Evolutionary conservation across 2,329 filamentous ascomycete species (phyloP), one percentile per base, ranked within the genome.

Genomic region (Diaporthe velutina): DNA sequence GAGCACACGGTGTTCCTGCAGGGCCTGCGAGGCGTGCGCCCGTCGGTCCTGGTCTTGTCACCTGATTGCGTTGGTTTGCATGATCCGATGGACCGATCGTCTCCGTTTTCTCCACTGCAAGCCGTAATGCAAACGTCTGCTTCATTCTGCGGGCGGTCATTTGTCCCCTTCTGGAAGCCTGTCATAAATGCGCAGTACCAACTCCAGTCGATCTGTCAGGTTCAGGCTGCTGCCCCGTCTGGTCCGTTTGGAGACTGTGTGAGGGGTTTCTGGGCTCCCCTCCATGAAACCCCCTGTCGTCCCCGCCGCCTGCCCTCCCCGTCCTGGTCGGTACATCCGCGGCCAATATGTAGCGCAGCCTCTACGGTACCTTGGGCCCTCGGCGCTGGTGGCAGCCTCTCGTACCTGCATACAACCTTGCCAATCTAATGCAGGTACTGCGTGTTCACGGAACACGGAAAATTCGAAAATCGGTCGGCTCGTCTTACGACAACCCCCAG

Each of bases 161-260:
- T 73, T 76, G 52, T 74, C 72, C 73, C 42, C 66, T 74, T 74
- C 74, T 64, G 74, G 74, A 74, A 76, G 67, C 64, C 52, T 74
- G 67, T 67, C 66, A 68, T 68, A 55, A 60, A 55, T 72, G 58
- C 67, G 64, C 57, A 50, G 73, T 54, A 60, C 64, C 71, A 74
- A 33, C 70, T 60, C 64, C 48, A 64, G 67, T 55, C 71, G 71
- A 73, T 54, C 74, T 68, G 58, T 75, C 74, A 70, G 38, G 55
- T 75, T 70, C 64, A 70, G 60, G 48, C 58, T 72, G 57, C 57
- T 64, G 45, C 70, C 30, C 70, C 70, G 60, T 42, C 48, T 22
- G 48, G 48, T 28, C 45, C 48, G 45, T 72, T 42, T 72, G 70
- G 45, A 64, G 70, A 72, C 57, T 72, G 70, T 72, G 57, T 52